A percentile compares a stretch with the other conserved stretches of the same genome.
Evolutionary conservation across 2,329 filamentous ascomycete species (phyloP).

Genomic region (Claviceps digitariae): DNA sequence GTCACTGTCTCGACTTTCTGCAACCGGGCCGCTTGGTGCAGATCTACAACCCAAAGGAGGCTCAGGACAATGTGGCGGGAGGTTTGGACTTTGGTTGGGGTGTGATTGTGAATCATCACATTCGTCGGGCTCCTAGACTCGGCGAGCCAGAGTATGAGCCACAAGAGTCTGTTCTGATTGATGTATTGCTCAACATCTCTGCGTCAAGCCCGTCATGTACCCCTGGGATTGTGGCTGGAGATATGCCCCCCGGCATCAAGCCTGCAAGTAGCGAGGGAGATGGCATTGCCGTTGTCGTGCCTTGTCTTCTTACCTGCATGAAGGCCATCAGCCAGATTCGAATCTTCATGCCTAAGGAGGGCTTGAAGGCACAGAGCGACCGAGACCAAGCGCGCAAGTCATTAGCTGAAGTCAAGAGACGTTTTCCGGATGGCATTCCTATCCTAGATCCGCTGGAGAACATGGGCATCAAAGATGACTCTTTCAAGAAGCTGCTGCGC

Average conservation of each 20-base stretch:
- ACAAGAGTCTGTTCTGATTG: slow-evolving; percentile 69
- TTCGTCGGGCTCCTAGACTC: slow-evolving; percentile 52
- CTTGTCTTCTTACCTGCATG: slow-evolving; percentile 74
- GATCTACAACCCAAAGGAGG: slow-evolving; percentile 54
- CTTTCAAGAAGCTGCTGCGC: slow-evolving; percentile 81
- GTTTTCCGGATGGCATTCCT: slow-evolving; percentile 86
- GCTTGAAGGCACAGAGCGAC: slow-evolving; percentile 49
- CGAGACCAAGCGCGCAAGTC: slow-evolving; percentile 53
- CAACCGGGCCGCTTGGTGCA: slow-evolving; percentile 78
- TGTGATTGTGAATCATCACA: slow-evolving; percentile 61
- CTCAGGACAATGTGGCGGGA: slow-evolving; percentile 25
- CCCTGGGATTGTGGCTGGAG: slow-evolving; percentile 17
- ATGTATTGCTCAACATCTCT: slow-evolving; percentile 58
- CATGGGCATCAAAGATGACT: slow-evolving; percentile 86
- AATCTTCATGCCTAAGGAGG: slow-evolving; percentile 68
- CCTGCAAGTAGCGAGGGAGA: slow-evolving; percentile 18
- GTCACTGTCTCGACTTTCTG: slow-evolving; percentile 71
- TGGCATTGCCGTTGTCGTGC: slow-evolving; percentile 36
- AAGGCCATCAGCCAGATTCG: slow-evolving; percentile 74
- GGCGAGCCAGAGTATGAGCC: slow-evolving; percentile 54
- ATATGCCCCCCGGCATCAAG: slow-evolving; percentile 49
- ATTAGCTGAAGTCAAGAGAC: slow-evolving; percentile 65
- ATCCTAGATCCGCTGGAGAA: slow-evolving; percentile 88
- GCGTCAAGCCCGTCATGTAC: slow-evolving; percentile 34
- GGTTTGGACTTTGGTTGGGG: slow-evolving; percentile 81